Conservation (phyloP, 345 rosid species). For the Citrus sp. region DNA sequence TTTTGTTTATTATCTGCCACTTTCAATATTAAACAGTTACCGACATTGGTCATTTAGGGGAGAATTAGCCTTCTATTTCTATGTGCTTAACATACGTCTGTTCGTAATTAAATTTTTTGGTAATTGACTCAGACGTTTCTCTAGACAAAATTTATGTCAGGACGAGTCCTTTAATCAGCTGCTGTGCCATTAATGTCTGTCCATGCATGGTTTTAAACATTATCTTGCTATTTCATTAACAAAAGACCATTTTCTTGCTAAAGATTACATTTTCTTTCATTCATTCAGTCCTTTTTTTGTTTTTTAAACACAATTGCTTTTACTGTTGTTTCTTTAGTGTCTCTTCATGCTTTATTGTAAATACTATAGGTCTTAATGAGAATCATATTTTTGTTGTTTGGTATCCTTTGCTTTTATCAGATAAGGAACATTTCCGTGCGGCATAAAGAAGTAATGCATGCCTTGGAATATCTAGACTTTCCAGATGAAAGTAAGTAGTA, state of each 20-base stretch:
- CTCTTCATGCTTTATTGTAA: neutral
- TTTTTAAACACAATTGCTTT: neutral
- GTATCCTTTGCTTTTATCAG: conserved; percentile 15
- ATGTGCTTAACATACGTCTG: neutral
- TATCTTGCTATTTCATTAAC: neutral
- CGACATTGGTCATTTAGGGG: neutral
- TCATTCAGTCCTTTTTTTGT: too few relatives aligned
- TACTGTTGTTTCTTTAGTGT: neutral
- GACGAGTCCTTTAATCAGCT: neutral
- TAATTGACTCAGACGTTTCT: neutral
- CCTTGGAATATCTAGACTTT: conserved; percentile 42
- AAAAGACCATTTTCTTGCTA: neutral
- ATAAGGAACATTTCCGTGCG: conserved; percentile 19
- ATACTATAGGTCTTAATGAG: neutral
- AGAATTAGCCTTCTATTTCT: neutral
- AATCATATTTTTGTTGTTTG: neutral
- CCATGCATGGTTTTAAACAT: neutral
- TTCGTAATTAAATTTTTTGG: neutral
- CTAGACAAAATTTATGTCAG: neutral
- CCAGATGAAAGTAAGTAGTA: conserved; percentile 54
- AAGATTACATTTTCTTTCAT: neutral
- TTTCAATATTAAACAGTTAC: neutral
- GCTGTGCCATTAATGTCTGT: neutral
- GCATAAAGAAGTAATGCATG: neutral
- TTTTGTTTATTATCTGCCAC: neutral